These are phyloP conservation scores for Phialocephala sp. DNA, from an alignment of 2,329 filamentous ascomycete genomes.

Conservation along the genomic window DNA sequence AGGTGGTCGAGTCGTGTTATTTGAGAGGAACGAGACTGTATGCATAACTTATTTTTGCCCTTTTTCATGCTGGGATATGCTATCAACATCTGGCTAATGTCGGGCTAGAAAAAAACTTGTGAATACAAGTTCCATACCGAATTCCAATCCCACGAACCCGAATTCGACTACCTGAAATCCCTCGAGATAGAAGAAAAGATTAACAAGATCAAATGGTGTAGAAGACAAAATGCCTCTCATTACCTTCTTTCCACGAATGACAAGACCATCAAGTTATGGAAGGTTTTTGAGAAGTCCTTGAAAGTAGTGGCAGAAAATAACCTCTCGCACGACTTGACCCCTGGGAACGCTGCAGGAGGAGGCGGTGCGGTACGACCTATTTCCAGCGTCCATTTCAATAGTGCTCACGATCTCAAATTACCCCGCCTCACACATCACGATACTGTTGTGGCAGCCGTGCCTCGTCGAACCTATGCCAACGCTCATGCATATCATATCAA, in stretches of 20 bases:
- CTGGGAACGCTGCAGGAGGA: conserved; percentile 70
- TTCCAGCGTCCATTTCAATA: conserved; percentile 77
- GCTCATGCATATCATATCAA: conserved; percentile 99
- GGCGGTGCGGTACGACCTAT: conserved; percentile 78
- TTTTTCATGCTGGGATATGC: neutral
- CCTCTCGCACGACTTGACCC: conserved; percentile 90
- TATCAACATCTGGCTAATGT: conserved; percentile 42
- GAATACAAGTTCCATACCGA: conserved; percentile 99
- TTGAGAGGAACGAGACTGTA: conserved; percentile 95
- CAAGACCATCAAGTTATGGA: conserved; percentile 99
- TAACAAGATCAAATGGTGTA: conserved; percentile 99
- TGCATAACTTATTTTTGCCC: conserved; percentile 29
- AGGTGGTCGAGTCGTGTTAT: conserved; percentile 82
- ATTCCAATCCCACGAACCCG: conserved; percentile 98
- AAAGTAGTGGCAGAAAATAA: conserved; percentile 99
- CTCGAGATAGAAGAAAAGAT: conserved; percentile 99
- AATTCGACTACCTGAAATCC: conserved; percentile 99
- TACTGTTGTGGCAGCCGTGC: conserved; percentile 95
- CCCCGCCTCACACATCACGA: conserved; percentile 97
- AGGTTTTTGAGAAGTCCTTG: conserved; percentile 98
- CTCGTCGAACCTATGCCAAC: conserved; percentile 95
- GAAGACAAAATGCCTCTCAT: conserved; percentile 96
- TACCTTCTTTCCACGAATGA: conserved; percentile 98
- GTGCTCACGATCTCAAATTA: conserved; percentile 83
- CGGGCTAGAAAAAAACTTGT: conserved; percentile 93